A percentile compares a stretch with the other conserved stretches of the same genome.
These are phyloP conservation scores for Spencermartinsiella ligniputridi DNA, from an alignment of 1,139 yeast species.

Conservation along the genomic window DNA sequence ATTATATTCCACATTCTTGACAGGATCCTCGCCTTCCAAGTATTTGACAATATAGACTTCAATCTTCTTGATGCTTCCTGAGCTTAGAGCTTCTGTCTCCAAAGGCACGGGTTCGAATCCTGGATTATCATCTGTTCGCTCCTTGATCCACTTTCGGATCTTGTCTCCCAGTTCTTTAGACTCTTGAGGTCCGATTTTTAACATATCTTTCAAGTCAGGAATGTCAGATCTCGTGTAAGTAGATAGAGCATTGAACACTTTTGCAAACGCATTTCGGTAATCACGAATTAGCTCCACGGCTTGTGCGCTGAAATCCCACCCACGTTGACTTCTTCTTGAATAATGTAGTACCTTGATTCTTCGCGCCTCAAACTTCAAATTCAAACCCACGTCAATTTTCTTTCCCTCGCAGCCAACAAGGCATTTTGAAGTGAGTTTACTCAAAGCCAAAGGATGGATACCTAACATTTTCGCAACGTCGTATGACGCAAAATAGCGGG, in stretches of 20 bases:
- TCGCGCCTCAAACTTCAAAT: slow-evolving; percentile 74
- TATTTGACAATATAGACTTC: slow-evolving; percentile 57
- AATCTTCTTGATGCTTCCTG: slow-evolving; percentile 59
- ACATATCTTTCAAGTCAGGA: slow-evolving; percentile 42
- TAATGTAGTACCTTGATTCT: slow-evolving; percentile 85
- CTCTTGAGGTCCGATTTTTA: slow-evolving; percentile 37
- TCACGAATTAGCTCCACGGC: slow-evolving; percentile 64
- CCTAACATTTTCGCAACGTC: slow-evolving; percentile 58
- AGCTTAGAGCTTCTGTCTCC: slow-evolving; percentile 76
- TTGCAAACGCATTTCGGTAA: slow-evolving; percentile 60
- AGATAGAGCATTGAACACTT: slow-evolving; percentile 46
- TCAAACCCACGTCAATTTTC: slow-evolving; percentile 74
- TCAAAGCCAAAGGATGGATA: slow-evolving; percentile 60
- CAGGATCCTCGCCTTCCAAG: slow-evolving; percentile 19
- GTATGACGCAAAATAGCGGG: slow-evolving; percentile 62
- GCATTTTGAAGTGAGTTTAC: slow-evolving; percentile 72
- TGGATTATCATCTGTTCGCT: slow-evolving; percentile 45
- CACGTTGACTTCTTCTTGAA: slow-evolving; percentile 59
- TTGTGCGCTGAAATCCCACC: slow-evolving; percentile 81
- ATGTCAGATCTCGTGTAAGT: slow-evolving; percentile 30
- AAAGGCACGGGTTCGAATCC: slow-evolving; percentile 60
- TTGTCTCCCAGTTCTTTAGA: slow-evolving; percentile 36
- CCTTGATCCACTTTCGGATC: slow-evolving; percentile 42
- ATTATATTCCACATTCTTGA: slow-evolving; percentile 45
- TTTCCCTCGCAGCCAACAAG: slow-evolving; percentile 54